Conservation (phyloP, 306 rosid genomes). For the Malus orientalis region DNA sequence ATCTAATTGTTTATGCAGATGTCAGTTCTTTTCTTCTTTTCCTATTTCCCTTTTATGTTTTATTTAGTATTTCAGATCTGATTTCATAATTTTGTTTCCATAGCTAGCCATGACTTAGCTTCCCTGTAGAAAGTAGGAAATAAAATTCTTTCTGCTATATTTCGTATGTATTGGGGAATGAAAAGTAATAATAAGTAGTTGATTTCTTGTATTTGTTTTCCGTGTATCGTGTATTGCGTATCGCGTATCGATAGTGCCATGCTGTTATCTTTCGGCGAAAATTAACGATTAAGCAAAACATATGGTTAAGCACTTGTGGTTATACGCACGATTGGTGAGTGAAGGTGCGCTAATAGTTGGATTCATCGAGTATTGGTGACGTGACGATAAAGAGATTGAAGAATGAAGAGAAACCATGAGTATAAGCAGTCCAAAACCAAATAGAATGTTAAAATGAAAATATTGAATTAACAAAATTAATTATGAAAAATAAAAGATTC, state of each 20-base stretch:
- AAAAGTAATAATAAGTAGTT: slow-evolving; percentile 17
- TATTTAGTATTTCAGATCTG: neutral
- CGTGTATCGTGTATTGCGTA: neutral
- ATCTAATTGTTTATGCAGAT: slow-evolving; percentile 22
- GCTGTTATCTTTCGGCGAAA: neutral
- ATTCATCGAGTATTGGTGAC: no score
- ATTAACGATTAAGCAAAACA: neutral
- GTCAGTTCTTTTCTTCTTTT: neutral
- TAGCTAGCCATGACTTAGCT: slow-evolving; percentile 31
- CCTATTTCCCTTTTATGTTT: neutral
- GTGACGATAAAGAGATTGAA: no score
- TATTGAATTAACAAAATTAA: no score
- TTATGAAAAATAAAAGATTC: no score
- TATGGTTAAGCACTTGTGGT: neutral
- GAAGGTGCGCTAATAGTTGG: no score
- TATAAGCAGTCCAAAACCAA: no score
- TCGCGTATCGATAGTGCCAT: neutral
- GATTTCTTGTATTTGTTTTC: slow-evolving; percentile 2
- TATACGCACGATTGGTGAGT: no score
- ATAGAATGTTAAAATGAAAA: no score
- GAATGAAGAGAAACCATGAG: no score
- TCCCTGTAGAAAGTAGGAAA: slow-evolving; percentile 36
- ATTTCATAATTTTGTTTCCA: slow-evolving; percentile 7
- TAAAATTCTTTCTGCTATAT: slow-evolving; percentile 22
- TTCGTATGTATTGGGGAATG: slow-evolving; percentile 30